Evolutionary conservation across 352 stramenopile species (phyloP).

Genomic region (Globisporangium uncinulatum): DNA sequence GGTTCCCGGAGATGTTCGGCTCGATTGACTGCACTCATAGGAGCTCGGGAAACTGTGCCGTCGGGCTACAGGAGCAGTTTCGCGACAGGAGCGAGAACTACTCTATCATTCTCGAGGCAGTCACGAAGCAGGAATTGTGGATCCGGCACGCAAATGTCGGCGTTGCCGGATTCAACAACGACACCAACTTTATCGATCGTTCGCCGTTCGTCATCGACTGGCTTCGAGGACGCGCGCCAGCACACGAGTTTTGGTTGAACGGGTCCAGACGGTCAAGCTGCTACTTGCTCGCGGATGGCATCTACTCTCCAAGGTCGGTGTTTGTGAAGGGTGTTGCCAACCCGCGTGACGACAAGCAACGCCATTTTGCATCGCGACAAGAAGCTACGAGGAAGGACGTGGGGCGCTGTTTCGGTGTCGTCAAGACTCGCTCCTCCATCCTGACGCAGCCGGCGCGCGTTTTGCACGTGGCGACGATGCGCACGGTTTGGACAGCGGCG

Average conservation of each 20-base stretch:
- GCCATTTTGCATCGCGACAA: constrained; percentile 9
- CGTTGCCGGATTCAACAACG: constrained; percentile 22
- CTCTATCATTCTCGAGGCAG: constrained; percentile 5
- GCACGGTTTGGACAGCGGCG: constrained; percentile 4
- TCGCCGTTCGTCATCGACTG: constrained; percentile 13
- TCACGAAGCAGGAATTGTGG: constrained; percentile 15
- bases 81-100: neutral
- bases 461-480: neutral
- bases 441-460: constrained; percentile 1
- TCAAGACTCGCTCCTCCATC: constrained; percentile 3
- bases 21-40: constrained; percentile 23
- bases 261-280: constrained; percentile 5
- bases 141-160: constrained; percentile 23
- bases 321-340: constrained; percentile 20
- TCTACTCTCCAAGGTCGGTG: constrained; percentile 16
- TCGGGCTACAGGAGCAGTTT: constrained; percentile 11
- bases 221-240: neutral
- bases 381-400: constrained; percentile 22
- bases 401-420: constrained; percentile 22
- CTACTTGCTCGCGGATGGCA: constrained; percentile 21
- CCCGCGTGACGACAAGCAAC: neutral
- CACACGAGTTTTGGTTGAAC: constrained; percentile 9
- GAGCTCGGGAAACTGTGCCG: constrained; percentile 21
- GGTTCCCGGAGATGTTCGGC: constrained; percentile 22
- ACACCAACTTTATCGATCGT: constrained; percentile 23